Evolutionary conservation across 2,329 filamentous ascomycete genomes (phyloP).

Genomic region (Colletotrichum lupini): DNA sequence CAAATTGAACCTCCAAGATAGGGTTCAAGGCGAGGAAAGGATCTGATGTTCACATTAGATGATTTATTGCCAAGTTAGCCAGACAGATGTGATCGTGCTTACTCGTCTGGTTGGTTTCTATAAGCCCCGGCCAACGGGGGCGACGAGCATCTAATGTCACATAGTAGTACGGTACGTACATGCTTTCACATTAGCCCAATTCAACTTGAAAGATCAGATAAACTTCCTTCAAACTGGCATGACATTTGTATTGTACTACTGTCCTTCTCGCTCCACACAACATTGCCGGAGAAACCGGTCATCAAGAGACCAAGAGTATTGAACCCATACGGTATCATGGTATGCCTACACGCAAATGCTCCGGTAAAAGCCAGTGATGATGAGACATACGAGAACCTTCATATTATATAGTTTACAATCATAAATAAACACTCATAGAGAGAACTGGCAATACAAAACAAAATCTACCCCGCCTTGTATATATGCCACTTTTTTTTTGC

Average conservation of each 20-base stretch:
- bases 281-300: not conserved
- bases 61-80: slow-evolving; percentile 9
- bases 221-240: not conserved
- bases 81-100: not conserved
- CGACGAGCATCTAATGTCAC: not conserved
- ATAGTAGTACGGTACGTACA: not conserved
- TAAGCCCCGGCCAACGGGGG: not conserved
- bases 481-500: not conserved
- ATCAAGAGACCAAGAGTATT: not conserved
- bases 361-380: not conserved
- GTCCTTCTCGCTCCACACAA: not conserved
- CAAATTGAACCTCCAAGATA: not conserved
- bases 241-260: not conserved
- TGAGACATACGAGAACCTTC: not conserved
- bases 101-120: not conserved
- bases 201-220: not conserved
- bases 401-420: not conserved
- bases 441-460: not conserved
- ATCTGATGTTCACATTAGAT: not conserved
- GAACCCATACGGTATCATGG: fast-evolving
- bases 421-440: not conserved
- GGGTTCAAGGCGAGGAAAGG: not conserved
- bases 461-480: not conserved
- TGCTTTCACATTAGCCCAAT: not conserved
- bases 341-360: not conserved